A percentile compares a stretch with the other conserved stretches of the same genome.
These are phyloP conservation scores for Pinus albicaulis DNA, from an alignment of 75 land plant species.

Conservation along the genomic window DNA sequence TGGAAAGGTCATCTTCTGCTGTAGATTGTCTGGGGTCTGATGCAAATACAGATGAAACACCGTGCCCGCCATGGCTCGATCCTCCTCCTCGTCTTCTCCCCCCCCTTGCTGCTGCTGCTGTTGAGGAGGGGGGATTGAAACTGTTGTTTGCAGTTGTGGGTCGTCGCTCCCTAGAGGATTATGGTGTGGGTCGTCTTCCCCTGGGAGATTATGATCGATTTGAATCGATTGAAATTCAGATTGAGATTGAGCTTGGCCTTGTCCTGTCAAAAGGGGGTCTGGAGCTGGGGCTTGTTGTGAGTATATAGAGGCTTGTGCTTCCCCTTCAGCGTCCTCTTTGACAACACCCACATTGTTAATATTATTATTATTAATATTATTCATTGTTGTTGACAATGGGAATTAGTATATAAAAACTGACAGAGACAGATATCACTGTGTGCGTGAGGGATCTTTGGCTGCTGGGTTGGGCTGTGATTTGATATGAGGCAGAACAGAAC, in stretches of 20 bases:
- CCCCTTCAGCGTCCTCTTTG: not conserved
- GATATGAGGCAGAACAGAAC: no score
- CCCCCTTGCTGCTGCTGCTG: not conserved
- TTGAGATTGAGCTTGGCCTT: not conserved
- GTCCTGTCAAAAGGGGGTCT: not conserved
- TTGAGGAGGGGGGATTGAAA: not conserved
- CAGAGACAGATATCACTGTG: constrained; percentile 14
- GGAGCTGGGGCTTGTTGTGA: not conserved
- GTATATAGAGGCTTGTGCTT: not conserved
- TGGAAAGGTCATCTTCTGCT: constrained; percentile 80
- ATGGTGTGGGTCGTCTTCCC: not conserved
- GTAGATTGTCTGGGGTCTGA: constrained; percentile 50
- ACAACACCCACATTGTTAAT: not conserved
- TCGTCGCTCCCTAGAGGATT: not conserved
- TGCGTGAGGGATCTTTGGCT: no score
- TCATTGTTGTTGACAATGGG: not conserved
- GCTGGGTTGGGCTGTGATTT: no score
- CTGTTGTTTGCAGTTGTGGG: not conserved
- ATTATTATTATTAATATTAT: not conserved
- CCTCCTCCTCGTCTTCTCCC: constrained; percentile 21
- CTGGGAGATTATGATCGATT: not conserved
- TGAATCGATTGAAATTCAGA: not conserved
- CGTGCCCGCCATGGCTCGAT: constrained; percentile 38
- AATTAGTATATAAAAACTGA: constrained; percentile 10
- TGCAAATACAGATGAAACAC: constrained; percentile 71